Conservation (phyloP, 1,284 basidiomycete species). For the Malassezia psittaci region DNA sequence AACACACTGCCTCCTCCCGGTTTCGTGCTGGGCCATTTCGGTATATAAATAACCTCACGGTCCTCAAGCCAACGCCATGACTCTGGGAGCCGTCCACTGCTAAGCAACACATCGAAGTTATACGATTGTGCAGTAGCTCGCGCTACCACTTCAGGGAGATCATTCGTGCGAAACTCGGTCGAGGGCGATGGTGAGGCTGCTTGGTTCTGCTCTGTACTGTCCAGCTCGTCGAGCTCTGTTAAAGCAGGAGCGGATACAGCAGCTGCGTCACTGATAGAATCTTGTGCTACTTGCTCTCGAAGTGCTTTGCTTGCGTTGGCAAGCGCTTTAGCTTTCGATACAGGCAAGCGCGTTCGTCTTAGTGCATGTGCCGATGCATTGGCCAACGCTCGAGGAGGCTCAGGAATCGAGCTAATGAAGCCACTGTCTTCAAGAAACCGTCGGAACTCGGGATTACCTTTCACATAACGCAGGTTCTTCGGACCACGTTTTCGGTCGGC, state of each 20-base stretch:
- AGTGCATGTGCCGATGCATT: not conserved
- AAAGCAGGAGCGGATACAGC: not conserved
- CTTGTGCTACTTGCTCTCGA: slow-evolving; percentile 13
- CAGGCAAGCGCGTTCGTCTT: slow-evolving; percentile 10
- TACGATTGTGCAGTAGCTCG: slow-evolving; percentile 40
- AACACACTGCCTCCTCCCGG: slow-evolving; percentile 37
- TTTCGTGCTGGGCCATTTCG: slow-evolving; percentile 25
- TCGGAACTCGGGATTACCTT: not conserved
- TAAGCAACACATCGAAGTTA: slow-evolving; percentile 29
- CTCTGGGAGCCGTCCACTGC: slow-evolving; percentile 25
- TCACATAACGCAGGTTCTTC: not conserved
- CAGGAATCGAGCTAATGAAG: not conserved
- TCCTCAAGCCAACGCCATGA: slow-evolving; percentile 37
- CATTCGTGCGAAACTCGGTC: not conserved
- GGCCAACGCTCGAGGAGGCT: not conserved
- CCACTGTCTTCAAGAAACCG: slow-evolving; percentile 3
- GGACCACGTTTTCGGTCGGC: not conserved
- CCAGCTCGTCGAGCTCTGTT: not conserved
- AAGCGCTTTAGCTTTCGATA: slow-evolving; percentile 11
- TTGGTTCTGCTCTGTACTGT: not conserved
- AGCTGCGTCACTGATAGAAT: not conserved
- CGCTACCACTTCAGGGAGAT: slow-evolving; percentile 27
- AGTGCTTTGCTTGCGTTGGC: slow-evolving; percentile 10
- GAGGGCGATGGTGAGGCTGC: slow-evolving; percentile 1
- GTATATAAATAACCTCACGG: slow-evolving; percentile 41